A percentile compares a stretch with the other conserved stretches of the same genome.
Conservation (phyloP, 1,139 yeast species). For the Magnusiomyces fungicola region DNA sequence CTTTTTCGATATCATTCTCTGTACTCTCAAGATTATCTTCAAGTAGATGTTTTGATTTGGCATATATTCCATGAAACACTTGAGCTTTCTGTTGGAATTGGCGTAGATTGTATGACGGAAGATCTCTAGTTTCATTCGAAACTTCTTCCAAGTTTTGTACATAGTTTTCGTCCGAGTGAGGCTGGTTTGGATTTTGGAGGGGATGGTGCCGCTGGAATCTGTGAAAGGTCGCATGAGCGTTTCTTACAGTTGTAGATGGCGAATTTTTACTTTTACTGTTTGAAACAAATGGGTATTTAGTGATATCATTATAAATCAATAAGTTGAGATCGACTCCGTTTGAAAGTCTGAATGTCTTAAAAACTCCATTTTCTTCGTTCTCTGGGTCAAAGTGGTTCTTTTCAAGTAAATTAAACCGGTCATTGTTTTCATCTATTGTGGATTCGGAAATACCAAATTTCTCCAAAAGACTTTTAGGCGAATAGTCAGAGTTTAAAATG, state of each 20-base stretch:
- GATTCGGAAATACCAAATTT: no score
- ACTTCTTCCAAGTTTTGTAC: no score
- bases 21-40: background rate
- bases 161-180: background rate
- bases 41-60: slow-evolving; percentile 19
- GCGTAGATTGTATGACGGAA: slow-evolving; percentile 48
- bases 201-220: background rate
- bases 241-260: background rate
- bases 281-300: background rate
- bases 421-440: no score
- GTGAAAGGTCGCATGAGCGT: background rate
- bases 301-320: no score
- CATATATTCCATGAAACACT: slow-evolving; percentile 38
- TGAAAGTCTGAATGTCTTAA: background rate
- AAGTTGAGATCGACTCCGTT: background rate
- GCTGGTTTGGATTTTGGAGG: background rate
- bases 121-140: slow-evolving; percentile 52
- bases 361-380: background rate
- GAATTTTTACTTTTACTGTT: background rate
- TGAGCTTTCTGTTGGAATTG: slow-evolving; percentile 57
- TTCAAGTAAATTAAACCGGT: no score
- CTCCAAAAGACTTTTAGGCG: no score
- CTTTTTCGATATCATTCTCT: slow-evolving; percentile 28
- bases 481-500: background rate
- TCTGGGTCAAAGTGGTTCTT: no score